Evolutionary conservation across 352 stramenopile species (phyloP).

Genomic region (Pythium rishiriense): DNA sequence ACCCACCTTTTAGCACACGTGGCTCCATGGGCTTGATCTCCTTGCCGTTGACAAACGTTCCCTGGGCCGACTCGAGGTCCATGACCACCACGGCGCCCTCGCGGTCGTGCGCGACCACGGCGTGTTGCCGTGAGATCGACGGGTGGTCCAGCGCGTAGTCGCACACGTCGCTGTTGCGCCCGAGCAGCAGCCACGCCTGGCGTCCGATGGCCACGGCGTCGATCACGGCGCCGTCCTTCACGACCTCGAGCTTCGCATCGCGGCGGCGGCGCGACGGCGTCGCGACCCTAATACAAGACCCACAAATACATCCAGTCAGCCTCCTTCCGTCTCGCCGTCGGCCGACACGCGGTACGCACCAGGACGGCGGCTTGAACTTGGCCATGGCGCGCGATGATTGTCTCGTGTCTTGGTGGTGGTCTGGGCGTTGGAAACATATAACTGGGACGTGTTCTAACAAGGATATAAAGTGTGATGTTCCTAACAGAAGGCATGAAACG

Average conservation of each 20-base stretch:
- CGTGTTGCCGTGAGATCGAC: constrained; percentile 83
- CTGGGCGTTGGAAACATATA: neutral
- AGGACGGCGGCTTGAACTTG: constrained; percentile 33
- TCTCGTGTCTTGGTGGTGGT: neutral
- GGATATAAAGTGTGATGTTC: no score
- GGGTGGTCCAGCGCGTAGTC: constrained; percentile 78
- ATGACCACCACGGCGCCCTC: constrained; percentile 54
- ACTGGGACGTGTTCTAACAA: neutral
- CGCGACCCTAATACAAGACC: constrained; percentile 39
- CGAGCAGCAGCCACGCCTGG: constrained; percentile 67
- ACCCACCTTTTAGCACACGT: constrained; percentile 35
- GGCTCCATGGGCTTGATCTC: constrained; percentile 59
- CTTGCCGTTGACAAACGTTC: constrained; percentile 76
- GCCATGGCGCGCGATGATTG: constrained; percentile 10
- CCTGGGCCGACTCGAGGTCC: constrained; percentile 84
- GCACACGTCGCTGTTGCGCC: constrained; percentile 73
- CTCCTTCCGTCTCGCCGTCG: neutral
- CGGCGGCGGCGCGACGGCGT: constrained; percentile 45
- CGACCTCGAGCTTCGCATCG: constrained; percentile 49
- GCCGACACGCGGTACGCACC: constrained; percentile 22
- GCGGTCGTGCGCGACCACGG: constrained; percentile 67
- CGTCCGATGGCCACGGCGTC: constrained; percentile 49
- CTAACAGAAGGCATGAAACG: constrained; percentile 7
- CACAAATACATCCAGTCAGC: constrained; percentile 10
- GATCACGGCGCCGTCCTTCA: constrained; percentile 46